Base-by-base conservation (phyloP, 2,329 filamentous ascomycete species). In the Aureobasidium vineae region DNA sequence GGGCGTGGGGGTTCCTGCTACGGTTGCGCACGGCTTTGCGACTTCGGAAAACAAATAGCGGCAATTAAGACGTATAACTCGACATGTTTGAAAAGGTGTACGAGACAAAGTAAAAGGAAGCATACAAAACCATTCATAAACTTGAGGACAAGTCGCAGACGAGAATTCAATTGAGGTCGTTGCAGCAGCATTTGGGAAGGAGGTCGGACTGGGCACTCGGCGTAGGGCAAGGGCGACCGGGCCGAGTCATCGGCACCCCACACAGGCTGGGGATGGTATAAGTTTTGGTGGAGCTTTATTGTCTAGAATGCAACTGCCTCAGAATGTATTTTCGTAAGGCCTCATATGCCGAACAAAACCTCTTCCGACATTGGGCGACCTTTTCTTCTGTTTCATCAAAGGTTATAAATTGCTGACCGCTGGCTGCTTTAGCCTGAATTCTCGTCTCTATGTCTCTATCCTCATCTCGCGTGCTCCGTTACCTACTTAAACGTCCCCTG, bases 371-470 rank as follows among this genome's bases (percentile, higher is more conserved):
- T 38, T 40, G 26, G 61, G 61, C 61, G 49, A 54, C 26, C 31
- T 43, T 31, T 53, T 31, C 23, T 40, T 64, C 38, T 19, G 49
- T 63, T 26, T 52, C 59, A 52, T 40, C 59, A 50, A 5, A 52
- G 16, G 28, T 49, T 54, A 64, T 54, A 64, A 64, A 64, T 64
- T 49, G 38, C 49, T 54, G 61, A 41, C 61, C 47, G 47, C 38
- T 53, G 38, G 61, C 61, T 64, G 33, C n/a, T 53, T 64, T 64
- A 64, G 61, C 61, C 61, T 64, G 61, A 64, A 54, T 50, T 63
- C 16, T 63, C 38, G 16, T 19, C 33, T 45, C 59, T 63, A 63
- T 63, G 61, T 64, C 61, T 64, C 49, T 53, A n/a, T 47, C 61
- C 38, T 53, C 36, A n/a, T 41, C n/a, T 49, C 61, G 61, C 19